phyloP scores from a whole-genome alignment of 345 rosid genomes.

The Nephelium lappaceum region DNA sequence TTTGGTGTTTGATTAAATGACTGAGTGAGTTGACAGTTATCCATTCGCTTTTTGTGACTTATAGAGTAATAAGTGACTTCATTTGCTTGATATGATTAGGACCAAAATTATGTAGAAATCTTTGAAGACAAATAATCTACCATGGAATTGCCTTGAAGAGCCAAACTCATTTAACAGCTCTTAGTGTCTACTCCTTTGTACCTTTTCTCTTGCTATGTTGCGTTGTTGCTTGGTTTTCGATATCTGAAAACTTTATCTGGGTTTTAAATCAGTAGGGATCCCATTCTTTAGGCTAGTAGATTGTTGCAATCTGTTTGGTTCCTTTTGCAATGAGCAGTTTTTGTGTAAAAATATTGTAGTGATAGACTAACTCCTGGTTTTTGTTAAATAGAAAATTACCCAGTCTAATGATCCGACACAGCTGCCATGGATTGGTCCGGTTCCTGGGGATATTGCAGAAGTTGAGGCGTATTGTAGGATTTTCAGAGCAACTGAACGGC shows the following conservation, averaged over 20 bases:
- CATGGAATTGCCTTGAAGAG: neutral
- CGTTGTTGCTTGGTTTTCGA: neutral
- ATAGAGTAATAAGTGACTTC: neutral
- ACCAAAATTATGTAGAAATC: neutral
- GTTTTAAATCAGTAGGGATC: neutral
- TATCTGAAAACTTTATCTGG: neutral
- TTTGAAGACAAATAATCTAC: neutral
- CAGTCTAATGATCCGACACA: constrained; percentile 67
- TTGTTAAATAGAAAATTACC: constrained; percentile 38
- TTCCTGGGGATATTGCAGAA: constrained; percentile 97
- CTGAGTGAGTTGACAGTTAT: constrained; percentile 10
- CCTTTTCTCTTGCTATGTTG: neutral
- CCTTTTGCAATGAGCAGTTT: constrained; percentile 9
- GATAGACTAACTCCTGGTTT: constrained; percentile 27
- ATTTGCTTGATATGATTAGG: neutral
- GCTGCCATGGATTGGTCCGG: constrained; percentile 87
- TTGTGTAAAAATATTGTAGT: neutral
- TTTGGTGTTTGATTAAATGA: constrained; percentile 28
- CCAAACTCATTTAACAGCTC: neutral
- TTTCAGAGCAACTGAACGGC: constrained; percentile 81
- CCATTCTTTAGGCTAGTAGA: neutral
- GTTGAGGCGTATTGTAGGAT: constrained; percentile 96
- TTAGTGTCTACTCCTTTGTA: neutral
- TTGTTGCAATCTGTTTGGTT: constrained; percentile 6
- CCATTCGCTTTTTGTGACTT: neutral